These are phyloP conservation scores for Aspergillus quadricinctus DNA, from an alignment of 2,329 filamentous ascomycete genomes.

Conservation along the genomic window DNA sequence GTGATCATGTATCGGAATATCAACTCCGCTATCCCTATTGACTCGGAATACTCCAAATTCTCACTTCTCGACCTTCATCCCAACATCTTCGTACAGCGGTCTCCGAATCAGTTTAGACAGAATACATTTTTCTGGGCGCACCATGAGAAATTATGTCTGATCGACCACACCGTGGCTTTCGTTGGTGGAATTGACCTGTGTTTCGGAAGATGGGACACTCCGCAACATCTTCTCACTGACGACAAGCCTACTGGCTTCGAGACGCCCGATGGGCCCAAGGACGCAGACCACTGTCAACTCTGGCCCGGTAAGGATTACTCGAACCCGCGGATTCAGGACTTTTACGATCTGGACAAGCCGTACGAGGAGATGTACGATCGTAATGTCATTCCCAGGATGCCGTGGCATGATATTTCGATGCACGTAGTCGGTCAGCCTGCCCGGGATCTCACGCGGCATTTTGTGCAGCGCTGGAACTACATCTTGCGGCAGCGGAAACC, in stretches of 20 bases:
- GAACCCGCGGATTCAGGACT: slow-evolving; percentile 91
- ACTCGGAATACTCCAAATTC: slow-evolving; percentile 97
- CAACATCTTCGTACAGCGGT: slow-evolving; percentile 93
- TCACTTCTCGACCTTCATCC: slow-evolving; percentile 91
- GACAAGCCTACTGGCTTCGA: slow-evolving; percentile 96
- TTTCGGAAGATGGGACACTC: slow-evolving; percentile 95
- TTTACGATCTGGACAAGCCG: slow-evolving; percentile 85
- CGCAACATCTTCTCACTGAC: slow-evolving; percentile 83
- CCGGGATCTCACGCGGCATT: slow-evolving; percentile 88
- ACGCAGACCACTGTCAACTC: slow-evolving; percentile 87
- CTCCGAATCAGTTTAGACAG: slow-evolving; percentile 95
- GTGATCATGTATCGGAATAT: slow-evolving; percentile 98
- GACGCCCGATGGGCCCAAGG: slow-evolving; percentile 67
- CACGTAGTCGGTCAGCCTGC: slow-evolving; percentile 95
- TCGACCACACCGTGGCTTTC: slow-evolving; percentile 94
- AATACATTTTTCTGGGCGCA: slow-evolving; percentile 99
- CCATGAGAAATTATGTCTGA: slow-evolving; percentile 95
- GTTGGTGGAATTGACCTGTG: slow-evolving; percentile 94
- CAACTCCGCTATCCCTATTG: slow-evolving; percentile 93
- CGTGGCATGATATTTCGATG: slow-evolving; percentile 98
- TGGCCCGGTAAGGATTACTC: slow-evolving; percentile 99
- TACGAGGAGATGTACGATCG: slow-evolving; percentile 99
- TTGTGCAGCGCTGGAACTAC: slow-evolving; percentile 98
- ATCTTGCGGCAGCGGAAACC: slow-evolving; percentile 88
- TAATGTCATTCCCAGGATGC: slow-evolving; percentile 83